phyloP scores from a whole-genome alignment of 2,329 filamentous ascomycete species.

The Penicillium glabrum region DNA sequence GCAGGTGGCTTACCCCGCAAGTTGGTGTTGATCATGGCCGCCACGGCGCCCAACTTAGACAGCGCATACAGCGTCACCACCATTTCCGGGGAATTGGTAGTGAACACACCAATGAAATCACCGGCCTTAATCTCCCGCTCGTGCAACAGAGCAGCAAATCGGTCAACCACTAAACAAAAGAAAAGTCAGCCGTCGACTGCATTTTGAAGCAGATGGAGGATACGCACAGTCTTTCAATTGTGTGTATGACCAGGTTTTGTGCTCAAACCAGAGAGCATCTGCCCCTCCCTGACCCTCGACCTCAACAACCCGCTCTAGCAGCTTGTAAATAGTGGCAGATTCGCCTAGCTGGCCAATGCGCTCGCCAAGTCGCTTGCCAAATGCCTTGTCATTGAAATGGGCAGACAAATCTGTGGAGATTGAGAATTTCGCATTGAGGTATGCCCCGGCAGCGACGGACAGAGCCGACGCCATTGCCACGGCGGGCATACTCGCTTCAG shows the following conservation, averaged over 20 bases:
- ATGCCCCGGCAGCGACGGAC: conserved; percentile 37
- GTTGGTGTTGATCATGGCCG: conserved; percentile 49
- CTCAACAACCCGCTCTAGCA: conserved; percentile 44
- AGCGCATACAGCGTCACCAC: conserved; percentile 45
- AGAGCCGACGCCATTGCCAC: conserved; percentile 37
- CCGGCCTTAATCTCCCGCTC: conserved; percentile 36
- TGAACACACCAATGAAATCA: conserved; percentile 49
- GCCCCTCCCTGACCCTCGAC: conserved; percentile 37
- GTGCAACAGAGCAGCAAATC: conserved; percentile 45
- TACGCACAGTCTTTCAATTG: conserved; percentile 45
- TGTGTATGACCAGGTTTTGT: conserved; percentile 48
- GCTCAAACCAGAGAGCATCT: conserved; percentile 52
- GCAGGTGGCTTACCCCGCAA: conserved; percentile 40
- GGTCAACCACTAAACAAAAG: conserved; percentile 40
- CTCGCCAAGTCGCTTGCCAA: conserved; percentile 33
- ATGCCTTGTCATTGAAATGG: conserved; percentile 35
- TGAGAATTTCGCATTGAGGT: conserved; percentile 46
- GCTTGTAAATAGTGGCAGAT: conserved; percentile 41
- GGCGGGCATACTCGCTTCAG: conserved; percentile 27
- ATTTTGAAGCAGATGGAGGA: not conserved
- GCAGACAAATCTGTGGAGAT: conserved; percentile 42
- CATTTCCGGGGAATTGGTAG: conserved; percentile 52
- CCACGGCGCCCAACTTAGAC: conserved; percentile 47
- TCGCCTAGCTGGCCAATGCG: conserved; percentile 41
- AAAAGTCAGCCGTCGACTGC: not conserved